A percentile compares a stretch with the other conserved stretches of the same genome.
Conservation (phyloP, 805 yeast species). For the Yamadazyma akitaensis region DNA sequence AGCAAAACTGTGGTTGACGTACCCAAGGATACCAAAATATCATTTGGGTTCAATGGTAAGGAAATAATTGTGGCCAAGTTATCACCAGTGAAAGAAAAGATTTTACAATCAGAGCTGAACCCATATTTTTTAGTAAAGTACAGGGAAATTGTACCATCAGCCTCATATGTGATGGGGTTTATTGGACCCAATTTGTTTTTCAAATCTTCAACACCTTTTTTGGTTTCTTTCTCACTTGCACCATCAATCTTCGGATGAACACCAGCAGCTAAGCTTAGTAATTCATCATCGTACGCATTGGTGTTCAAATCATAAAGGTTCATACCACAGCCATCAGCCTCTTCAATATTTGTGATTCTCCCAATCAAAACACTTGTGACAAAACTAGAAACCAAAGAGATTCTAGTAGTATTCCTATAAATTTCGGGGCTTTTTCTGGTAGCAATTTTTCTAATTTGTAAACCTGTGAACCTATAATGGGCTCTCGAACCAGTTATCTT, state of each 20-base stretch:
- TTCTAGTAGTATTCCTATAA: constrained; percentile 56
- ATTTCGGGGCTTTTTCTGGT: constrained; percentile 45
- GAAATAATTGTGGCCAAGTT: constrained; percentile 86
- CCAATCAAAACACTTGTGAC: constrained; percentile 71
- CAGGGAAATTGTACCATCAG: constrained; percentile 50
- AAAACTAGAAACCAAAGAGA: constrained; percentile 77
- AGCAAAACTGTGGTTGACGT: constrained; percentile 88
- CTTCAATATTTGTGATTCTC: constrained; percentile 60
- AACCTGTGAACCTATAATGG: constrained; percentile 86
- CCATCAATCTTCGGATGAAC: constrained; percentile 44
- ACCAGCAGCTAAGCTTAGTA: constrained; percentile 55
- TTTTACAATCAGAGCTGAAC: constrained; percentile 50
- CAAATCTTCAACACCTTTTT: constrained; percentile 38
- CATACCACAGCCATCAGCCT: constrained; percentile 92
- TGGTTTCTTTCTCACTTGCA: constrained; percentile 17
- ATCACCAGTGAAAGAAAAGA: constrained; percentile 86
- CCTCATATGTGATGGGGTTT: constrained; percentile 47
- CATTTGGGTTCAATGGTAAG: constrained; percentile 71
- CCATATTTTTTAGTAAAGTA: constrained; percentile 69
- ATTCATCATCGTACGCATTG: constrained; percentile 51
- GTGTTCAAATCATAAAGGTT: constrained; percentile 72
- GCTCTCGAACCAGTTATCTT: constrained; percentile 79
- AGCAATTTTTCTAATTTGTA: constrained; percentile 78
- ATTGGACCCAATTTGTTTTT: constrained; percentile 52
- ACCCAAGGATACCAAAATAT: constrained; percentile 78